Evolutionary conservation across 2,329 filamentous ascomycete genomes (phyloP), one percentile per base, ranked within the genome.

Genomic region (Ceratocystis harringtonii): DNA sequence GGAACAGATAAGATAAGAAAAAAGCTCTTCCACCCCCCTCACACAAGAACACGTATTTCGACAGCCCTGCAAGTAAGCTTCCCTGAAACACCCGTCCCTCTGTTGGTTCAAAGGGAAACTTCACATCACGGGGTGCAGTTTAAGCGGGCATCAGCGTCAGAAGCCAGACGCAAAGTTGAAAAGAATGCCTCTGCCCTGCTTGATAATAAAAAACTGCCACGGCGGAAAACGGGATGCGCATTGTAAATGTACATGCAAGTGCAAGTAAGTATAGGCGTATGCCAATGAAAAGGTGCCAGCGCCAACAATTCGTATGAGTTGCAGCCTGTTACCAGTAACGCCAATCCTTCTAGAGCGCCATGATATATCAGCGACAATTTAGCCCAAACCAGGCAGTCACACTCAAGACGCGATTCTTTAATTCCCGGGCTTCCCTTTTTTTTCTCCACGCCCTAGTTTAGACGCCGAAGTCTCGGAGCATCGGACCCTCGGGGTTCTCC

Each of bases 381-480:
- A 52, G 48, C 10, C 22, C 48, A 28, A 52, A 52, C 19, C 48
- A 12, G 48, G 25, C 48, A 50, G 19, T n/a, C 17, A 41, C 10
- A 25, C 12, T 15, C 48, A 41, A 15, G 12, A 41, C 36, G 36
- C 48, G 48, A 22, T 22, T n/a, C 44, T 7, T n/a, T 48, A 19
- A n/a, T 48, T 48, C 45, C 44, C 45, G 45, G 45, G 45, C 45
- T 19, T 22, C 17, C 19, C 45, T n/a, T 48, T 19, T 48, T 12
- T 45, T 17, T 52, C 5, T 19, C 3, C 10, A 12, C 5, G 1
- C 22, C 22, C 22, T 28, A 2, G 8, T 12, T 6, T 52, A n/a
- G 55, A 36, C 55, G 55, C 12, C 55, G 55, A 58, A 58, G 28
- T 58, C 55, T 58, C 55, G 55, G 55, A 36, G 30, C 28, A 58